Evolutionary conservation across 805 yeast species (phyloP), one percentile per base, ranked within the genome.

Genomic region (Komagataella mondaviorum): DNA sequence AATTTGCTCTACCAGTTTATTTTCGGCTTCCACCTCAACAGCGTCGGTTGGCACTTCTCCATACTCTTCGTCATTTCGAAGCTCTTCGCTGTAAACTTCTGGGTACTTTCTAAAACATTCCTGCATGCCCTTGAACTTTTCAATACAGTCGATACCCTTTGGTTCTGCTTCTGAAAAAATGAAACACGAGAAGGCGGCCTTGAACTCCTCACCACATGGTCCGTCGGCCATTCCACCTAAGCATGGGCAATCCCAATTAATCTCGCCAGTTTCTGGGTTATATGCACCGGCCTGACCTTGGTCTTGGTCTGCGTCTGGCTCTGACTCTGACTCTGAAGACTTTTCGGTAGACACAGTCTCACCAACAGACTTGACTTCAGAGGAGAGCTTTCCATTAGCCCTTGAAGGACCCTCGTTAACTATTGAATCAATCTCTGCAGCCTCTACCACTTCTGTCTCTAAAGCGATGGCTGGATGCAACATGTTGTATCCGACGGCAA

Each of bases 161-260:
- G 98, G 97, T 65, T 91, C 98, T 53, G 84, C 83, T 61, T 84
- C 88, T 6, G 97, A 89, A 72, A 85, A 89, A 46, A 93, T 91
- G 63, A 93, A 93, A 67, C 99, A 93, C 7, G 95, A 76, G 66
- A 93, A 93, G 0, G 99, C 98, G 51, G 79, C 88, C 70, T 87
- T 88, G 74, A 88, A 88, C 70, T 89, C 96, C 60, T 83, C 90
- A 53, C 99, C 99, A 71, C 99, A 93, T 52, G 99, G 98, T 0
- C 99, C 99, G 57, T 90, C 76, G 36, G 99, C 98, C 97, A 93
- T 88, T 46, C 99, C 99, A 39, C 98, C 99, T 49, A 93, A 73
- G 68, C 98, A 91, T n/a, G 99, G 98, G 68, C 99, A 93, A 64
- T 93, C 98, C 99, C 99, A 93, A 78, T 93, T 91, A 70, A 93